Base-by-base conservation (phyloP, 805 yeast genomes). In the Pichia eremophila region DNA sequence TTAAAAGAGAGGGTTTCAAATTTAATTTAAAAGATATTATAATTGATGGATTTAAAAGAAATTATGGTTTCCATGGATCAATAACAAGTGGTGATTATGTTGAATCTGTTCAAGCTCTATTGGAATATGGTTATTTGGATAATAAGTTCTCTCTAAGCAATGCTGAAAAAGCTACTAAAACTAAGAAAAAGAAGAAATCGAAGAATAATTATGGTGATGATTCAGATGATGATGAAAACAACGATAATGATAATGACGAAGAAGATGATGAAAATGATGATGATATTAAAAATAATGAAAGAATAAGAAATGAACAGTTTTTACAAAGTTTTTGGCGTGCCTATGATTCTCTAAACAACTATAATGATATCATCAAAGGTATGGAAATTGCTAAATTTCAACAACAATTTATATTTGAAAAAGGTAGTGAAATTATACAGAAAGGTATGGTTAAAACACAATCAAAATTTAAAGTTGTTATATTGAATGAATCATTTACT, bases 41-140 rank as follows among this genome's bases (percentile, higher is more conserved):
- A 0, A 72, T 90, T 51, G 90, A 85, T 40, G 98, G 99, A 0
- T 89, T 93, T 50, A 74, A 88, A 8, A 74, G 96, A 50, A 79
- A 85, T 7, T 89, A 77, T 65, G 99, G 99, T 0, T 91, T 76
- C 59, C 79, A 85, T 51, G 96, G 97, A 2, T 78, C 85, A 14
- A 71, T 91, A 15, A 80, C 95, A 37, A 98, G 98, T 0, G 85
- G 88, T 64, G 99, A 93, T 62, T 88, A 84, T 59, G 96, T 86
- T 4, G 97, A 93, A 59, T 78, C 96, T 0, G 67, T 93, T 9
- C 77, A 89, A 4, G 96, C 98, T 2, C 63, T 91, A 46, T 67
- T 93, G 25, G 97, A 93, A 59, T 76, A 73, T 46, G 85, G 82
- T 10, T 34, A 34, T 34, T 34, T 34, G 14, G 36, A 34, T 15